Base-by-base conservation (phyloP, 805 yeast species). In the Metschnikowia baotianmanensis region DNA sequence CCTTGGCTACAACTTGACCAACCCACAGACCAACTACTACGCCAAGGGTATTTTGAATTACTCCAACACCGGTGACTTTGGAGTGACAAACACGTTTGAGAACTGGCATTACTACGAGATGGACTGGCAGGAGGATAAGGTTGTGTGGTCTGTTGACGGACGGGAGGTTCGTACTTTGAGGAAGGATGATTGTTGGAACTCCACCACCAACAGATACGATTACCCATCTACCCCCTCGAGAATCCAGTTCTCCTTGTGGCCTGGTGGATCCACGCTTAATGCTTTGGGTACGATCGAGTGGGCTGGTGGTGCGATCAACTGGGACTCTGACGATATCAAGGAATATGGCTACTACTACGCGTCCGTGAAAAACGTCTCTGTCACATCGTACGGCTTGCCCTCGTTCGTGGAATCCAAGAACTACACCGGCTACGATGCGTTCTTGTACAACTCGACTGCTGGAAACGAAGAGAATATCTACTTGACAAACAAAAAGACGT, bases 241-340 rank as follows among this genome's bases (percentile, higher is more conserved):
- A 56, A 65, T 89, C 34, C 87, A 84, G 58, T 61, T 83, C 38
- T 84, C 90, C 4, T 58, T 84, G 42, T 84, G 91, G 91, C 88
- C 91, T 2, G 90, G 78, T 67, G 90, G 89, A 61, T 72, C 65
- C 46, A 47, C 74, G 8, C 54, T 69, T 22, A 74, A 72, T 54
- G 77, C 75, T 17, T 48, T 55, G 20, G 90, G 90, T 70, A 83
- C 89, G 11, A 71, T 77, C 46, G 83, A 72, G 42, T 89, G 90
- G 90, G 86, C 96, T 26, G 96, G 96, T 65, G 97, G 97, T 66
- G 69, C 48, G 21, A 79, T 90, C 46, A 71, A 86, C 67, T 90
- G 97, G 97, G 64, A 83, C 60, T 75, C 90, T 11, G 59, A 71
- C 3, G 96, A 88, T 62, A 76, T 89, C 43, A 55, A 70, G 45